Evolutionary conservation across 176 grass and related monocot species (phyloP), one percentile per base, ranked within the genome.

Genomic region (Bothriochloa decipiens): DNA sequence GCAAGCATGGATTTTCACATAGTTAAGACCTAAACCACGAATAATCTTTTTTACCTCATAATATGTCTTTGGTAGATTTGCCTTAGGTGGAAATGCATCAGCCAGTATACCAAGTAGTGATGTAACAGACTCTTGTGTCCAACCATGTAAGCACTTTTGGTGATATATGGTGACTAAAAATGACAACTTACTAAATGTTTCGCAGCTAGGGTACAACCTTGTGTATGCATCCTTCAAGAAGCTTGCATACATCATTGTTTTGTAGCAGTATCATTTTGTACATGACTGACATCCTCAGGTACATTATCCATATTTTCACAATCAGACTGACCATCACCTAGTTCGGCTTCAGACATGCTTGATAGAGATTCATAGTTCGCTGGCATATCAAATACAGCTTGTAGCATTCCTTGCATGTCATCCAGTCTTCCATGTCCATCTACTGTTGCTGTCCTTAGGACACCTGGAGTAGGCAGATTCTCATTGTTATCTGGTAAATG

Each of bases 111-210:
- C 42, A 22, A 84, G 68, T 22, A 72, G 45, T 18, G 14, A 4
- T 11, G 79, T 70, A 6, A 81, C 3, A 2, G 67, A 82, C 41
- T 72, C 35, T 20, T 82, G 66, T 60, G 80, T 71, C 67, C 50
- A 72, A 11, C 69, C 52, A 83, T 83, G 26, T 16, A 82, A 46
- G 17, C 70, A 58, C 42, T 73, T 73, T 11, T 22, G 4, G 53
- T 82, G 81, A 82, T 82, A 73, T 45, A 82, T n/a, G 28, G 7
- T 14, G 46, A 85, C 35, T 33, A 85, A 20, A 68, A 70, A 77
- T 26, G 74, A 77, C 29, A 85, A 16, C 65, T 76, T 70, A 7
- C 47, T 43, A 77, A 69, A 77, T 43, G n/a, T 27, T 41, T 77
- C 9, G 4, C 74, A 85, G 3, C 64, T 25, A 11, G 37, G 43